Percentiles rank a stretch among this genome's conserved stretches.
Evolutionary conservation across 306 rosid species (phyloP).

Genomic region (Oxytropis ochrocephala): DNA sequence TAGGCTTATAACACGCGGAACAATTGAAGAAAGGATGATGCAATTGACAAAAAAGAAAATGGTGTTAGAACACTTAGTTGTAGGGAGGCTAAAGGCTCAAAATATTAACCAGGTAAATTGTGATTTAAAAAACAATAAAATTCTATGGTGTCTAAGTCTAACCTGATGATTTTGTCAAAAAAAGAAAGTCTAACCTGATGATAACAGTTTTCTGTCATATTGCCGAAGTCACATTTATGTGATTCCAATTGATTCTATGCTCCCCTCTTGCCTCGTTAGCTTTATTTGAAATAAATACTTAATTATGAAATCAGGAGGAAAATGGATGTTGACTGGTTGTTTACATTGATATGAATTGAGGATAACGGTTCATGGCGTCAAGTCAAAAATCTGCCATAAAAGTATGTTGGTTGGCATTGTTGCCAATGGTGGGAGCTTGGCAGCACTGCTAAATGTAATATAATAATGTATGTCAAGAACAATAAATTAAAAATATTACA

Average conservation of each 20-base stretch:
- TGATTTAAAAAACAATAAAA: background rate
- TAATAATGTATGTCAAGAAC: background rate
- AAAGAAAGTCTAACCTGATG: background rate
- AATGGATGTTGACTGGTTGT: background rate
- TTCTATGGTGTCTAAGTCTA: too few species aligned
- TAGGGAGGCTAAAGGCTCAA: conserved; percentile 86
- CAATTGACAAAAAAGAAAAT: conserved; percentile 95
- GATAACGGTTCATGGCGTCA: background rate
- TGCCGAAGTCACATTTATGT: background rate
- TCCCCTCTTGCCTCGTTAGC: too few species aligned
- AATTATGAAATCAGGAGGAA: too few species aligned
- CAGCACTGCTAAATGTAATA: background rate
- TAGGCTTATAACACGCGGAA: conserved; percentile 90
- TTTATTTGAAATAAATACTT: too few species aligned
- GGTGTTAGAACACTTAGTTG: conserved; percentile 97
- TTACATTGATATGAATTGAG: background rate
- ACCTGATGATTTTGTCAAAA: background rate
- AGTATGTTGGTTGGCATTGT: background rate
- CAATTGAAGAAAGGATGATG: conserved; percentile 98
- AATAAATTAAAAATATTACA: too few species aligned
- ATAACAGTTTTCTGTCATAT: background rate
- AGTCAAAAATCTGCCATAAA: background rate
- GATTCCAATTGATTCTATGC: too few species aligned
- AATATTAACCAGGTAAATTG: conserved; percentile 80
- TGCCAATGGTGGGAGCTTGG: background rate